phyloP scores from a whole-genome alignment of 371 early-diverging fungal species.

The Mucor indicus region DNA sequence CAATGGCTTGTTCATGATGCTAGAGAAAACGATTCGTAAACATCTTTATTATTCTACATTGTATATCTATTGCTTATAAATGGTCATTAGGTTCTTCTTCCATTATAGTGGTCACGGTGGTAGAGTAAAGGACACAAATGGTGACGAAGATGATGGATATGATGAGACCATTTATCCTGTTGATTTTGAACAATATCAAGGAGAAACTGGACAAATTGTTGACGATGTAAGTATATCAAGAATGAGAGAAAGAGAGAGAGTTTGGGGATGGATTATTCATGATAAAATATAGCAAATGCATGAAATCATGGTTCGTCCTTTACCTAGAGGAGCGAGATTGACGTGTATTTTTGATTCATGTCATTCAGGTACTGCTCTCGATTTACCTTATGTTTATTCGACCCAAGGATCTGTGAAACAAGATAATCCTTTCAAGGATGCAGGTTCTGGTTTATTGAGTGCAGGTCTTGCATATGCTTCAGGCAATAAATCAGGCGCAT shows the following conservation, averaged over 20 bases:
- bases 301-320: conserved; percentile 73
- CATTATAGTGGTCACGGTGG: conserved; percentile 93
- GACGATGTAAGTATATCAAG: conserved; percentile 84
- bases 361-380: conserved; percentile 85
- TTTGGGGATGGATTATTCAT: conserved; percentile 2
- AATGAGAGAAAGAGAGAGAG: not conserved
- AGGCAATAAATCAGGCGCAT: conserved; percentile 43
- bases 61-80: too few relatives aligned
- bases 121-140: conserved; percentile 62
- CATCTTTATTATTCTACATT: not conserved
- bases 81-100: conserved; percentile 62
- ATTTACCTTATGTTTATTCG: conserved; percentile 82
- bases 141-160: conserved; percentile 87
- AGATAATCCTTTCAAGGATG: conserved; percentile 42
- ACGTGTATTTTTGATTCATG: conserved; percentile 87
- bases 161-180: conserved; percentile 70
- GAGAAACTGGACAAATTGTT: conserved; percentile 66
- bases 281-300: conserved; percentile 55
- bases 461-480: conserved; percentile 54
- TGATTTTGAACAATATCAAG: conserved; percentile 62
- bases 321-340: conserved; percentile 82
- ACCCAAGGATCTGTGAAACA: conserved; percentile 67
- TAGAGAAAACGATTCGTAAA: conserved; percentile 76
- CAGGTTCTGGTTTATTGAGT: conserved; percentile 38
- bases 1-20: conserved; percentile 87